Percentiles rank a stretch among this genome's conserved stretches.
Conservation (phyloP, 768 basidiomycete genomes). For the Lactarius pseudohatsudake region DNA sequence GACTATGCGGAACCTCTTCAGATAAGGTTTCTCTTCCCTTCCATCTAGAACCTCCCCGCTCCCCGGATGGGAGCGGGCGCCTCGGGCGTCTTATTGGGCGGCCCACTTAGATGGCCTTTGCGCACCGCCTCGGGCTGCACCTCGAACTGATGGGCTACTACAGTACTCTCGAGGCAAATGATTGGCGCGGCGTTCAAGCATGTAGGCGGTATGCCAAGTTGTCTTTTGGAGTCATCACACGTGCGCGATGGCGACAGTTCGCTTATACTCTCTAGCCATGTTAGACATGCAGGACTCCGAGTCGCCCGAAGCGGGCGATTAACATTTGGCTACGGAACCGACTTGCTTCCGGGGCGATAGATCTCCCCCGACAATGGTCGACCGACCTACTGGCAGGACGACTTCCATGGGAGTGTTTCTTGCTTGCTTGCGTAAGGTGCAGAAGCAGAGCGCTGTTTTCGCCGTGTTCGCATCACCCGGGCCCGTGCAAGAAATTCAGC, state of each 20-base stretch:
- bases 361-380: neutral
- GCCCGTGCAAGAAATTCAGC: neutral
- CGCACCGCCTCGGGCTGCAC: neutral
- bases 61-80: no score
- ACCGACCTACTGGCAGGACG: no score
- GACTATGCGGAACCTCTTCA: no score
- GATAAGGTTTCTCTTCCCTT: no score
- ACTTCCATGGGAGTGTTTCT: neutral
- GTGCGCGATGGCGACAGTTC: no score
- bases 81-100: neutral
- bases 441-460: neutral
- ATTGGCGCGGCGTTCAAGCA: neutral
- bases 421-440: neutral
- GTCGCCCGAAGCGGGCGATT: neutral
- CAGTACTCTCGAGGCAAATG: no score
- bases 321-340: neutral
- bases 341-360: neutral
- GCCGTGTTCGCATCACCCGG: neutral
- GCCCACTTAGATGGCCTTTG: neutral
- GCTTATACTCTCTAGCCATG: no score
- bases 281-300: no score
- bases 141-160: neutral
- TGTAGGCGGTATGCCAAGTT: neutral
- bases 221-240: neutral
- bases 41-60: no score